phyloP scores from a whole-genome alignment of 75 land plant genomes.

The Picea sitchensis region DNA sequence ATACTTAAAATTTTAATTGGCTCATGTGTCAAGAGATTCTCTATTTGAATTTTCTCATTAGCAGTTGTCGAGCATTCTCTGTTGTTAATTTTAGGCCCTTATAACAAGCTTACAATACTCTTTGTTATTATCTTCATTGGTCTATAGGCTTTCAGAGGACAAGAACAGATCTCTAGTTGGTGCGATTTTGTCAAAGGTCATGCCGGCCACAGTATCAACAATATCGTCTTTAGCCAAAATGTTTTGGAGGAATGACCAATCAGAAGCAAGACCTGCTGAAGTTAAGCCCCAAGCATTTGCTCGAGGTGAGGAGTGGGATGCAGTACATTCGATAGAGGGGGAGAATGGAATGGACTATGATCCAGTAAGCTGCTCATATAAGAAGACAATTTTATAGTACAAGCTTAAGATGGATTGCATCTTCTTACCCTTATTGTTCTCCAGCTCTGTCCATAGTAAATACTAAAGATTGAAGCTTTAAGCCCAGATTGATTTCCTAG shows the following conservation, averaged over 20 bases:
- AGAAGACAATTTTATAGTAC: background rate
- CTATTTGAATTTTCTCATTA: background rate
- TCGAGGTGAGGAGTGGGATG: constrained; percentile 40
- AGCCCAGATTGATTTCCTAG: background rate
- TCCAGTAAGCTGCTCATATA: background rate
- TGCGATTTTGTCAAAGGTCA: constrained; percentile 77
- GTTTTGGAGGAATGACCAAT: constrained; percentile 67
- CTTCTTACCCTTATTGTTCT: background rate
- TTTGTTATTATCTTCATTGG: background rate
- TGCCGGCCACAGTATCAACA: constrained; percentile 86
- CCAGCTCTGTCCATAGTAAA: background rate
- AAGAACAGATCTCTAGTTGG: constrained; percentile 71
- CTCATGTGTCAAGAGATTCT: background rate
- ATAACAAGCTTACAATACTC: no score
- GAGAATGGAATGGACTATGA: background rate
- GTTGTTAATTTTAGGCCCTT: background rate
- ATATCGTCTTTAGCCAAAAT: constrained; percentile 70
- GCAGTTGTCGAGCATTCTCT: background rate
- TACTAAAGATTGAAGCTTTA: background rate
- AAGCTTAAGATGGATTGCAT: background rate
- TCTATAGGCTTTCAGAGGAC: constrained; percentile 80
- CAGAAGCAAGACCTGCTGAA: constrained; percentile 46
- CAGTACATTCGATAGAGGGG: background rate
- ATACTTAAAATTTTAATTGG: background rate
- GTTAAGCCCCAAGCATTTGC: constrained; percentile 70